Evolutionary conservation across 2,329 filamentous ascomycete genomes (phyloP).

Genomic region (Nothophoma quercina): DNA sequence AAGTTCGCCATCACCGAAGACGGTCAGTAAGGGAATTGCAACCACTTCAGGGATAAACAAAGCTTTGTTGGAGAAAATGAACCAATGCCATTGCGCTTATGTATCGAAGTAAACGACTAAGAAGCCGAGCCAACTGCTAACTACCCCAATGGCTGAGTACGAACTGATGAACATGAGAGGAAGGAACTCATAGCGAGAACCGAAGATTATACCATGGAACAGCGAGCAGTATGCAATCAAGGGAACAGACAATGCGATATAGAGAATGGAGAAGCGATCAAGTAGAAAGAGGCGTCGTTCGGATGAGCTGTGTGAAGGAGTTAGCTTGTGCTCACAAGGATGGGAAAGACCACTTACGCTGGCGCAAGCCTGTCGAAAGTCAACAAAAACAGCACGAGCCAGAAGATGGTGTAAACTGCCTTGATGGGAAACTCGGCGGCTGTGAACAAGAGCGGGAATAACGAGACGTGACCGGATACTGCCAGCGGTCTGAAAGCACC

Average conservation of each 20-base stretch:
- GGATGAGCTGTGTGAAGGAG: conserved; percentile 8
- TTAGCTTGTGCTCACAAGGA: conserved; percentile 22
- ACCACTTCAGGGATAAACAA: too few species aligned
- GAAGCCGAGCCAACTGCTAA: conserved; percentile 95
- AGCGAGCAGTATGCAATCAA: conserved; percentile 88
- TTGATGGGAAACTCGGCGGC: conserved; percentile 93
- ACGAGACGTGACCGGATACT: conserved; percentile 91
- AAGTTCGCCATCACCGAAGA: not conserved
- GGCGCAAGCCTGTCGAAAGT: conserved; percentile 88
- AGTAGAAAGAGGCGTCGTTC: conserved; percentile 77
- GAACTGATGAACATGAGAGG: conserved; percentile 97
- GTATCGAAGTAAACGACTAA: conserved; percentile 82
- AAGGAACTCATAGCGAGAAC: conserved; percentile 83
- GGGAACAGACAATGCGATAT: conserved; percentile 88
- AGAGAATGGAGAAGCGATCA: conserved; percentile 88
- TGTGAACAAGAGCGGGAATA: conserved; percentile 94
- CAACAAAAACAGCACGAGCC: conserved; percentile 86
- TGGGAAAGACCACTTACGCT: conserved; percentile 59
- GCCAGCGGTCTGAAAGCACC: conserved; percentile 91
- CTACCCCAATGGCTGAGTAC: conserved; percentile 91
- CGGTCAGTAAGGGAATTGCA: too few species aligned
- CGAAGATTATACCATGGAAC: conserved; percentile 83
- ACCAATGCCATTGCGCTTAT: conserved; percentile 18
- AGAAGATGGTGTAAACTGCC: conserved; percentile 89
- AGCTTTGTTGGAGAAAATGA: too few species aligned